Percentiles rank a stretch among this genome's conserved stretches.
These are phyloP conservation scores for Ogataea zsoltii DNA, from an alignment of 805 yeast species.

Conservation along the genomic window DNA sequence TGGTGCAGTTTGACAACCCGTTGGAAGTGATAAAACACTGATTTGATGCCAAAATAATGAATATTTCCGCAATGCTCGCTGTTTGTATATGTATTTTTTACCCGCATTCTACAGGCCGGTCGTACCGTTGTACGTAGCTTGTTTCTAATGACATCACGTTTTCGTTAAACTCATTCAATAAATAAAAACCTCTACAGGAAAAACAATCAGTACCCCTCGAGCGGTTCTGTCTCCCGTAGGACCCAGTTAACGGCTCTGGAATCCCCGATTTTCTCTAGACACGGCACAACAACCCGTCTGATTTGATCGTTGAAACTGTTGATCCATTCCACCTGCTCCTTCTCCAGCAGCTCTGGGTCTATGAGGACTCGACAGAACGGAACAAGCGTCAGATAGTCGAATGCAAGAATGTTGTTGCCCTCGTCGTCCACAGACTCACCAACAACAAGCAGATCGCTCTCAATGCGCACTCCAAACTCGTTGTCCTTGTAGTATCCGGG, in stretches of 20 bases:
- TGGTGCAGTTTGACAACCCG: conserved; percentile 46
- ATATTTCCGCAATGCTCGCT: neutral
- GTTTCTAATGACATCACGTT: too few relatives aligned
- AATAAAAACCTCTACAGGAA: too few relatives aligned
- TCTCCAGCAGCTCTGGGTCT: conserved; percentile 53
- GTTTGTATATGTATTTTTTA: neutral
- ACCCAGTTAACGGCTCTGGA: conserved; percentile 71
- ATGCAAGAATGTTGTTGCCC: conserved; percentile 59
- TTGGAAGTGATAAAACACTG: conserved; percentile 38
- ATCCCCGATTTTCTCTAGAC: conserved; percentile 55
- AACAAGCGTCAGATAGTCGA: conserved; percentile 81
- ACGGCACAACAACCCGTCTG: conserved; percentile 50
- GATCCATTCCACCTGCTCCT: conserved; percentile 67
- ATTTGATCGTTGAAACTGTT: conserved; percentile 64
- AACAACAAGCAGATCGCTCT: conserved; percentile 71
- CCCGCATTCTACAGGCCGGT: neutral
- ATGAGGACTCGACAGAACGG: conserved; percentile 83
- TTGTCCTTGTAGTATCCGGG: conserved; percentile 94
- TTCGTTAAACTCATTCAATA: too few relatives aligned
- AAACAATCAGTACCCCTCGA: too few relatives aligned
- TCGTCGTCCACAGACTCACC: conserved; percentile 42
- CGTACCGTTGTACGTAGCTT: too few relatives aligned
- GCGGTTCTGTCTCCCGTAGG: conserved; percentile 54
- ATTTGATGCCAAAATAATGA: neutral
- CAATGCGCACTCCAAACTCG: conserved; percentile 87